phyloP scores from a whole-genome alignment of 2,329 filamentous ascomycete genomes.

The Blumeriella jaapii region DNA sequence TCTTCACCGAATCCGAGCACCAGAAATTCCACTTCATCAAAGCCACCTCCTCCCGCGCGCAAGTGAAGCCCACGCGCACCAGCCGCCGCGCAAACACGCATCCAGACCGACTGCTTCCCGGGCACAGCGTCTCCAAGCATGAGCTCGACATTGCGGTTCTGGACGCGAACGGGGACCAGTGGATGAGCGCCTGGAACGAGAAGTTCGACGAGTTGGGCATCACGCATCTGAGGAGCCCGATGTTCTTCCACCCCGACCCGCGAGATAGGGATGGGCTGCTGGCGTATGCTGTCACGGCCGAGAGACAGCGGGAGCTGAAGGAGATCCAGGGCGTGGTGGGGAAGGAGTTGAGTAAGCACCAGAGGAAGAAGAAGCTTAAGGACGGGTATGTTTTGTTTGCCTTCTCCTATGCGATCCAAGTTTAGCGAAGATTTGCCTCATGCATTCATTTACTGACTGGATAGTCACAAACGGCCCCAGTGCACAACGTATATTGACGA shows the following conservation, averaged over 20 bases:
- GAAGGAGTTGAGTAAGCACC: constrained; percentile 70
- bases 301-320: constrained; percentile 47
- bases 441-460: too few species aligned
- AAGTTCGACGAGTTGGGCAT: constrained; percentile 61
- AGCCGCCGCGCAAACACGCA: constrained; percentile 27
- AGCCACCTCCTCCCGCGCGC: constrained; percentile 30
- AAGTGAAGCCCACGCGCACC: constrained; percentile 28
- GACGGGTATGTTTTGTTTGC: constrained; percentile 31
- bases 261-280: constrained; percentile 62
- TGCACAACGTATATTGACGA: constrained; percentile 39
- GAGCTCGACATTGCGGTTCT: constrained; percentile 45
- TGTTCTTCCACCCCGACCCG: constrained; percentile 76
- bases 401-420: not conserved
- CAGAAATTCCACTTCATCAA: constrained; percentile 62
- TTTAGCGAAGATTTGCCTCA: too few species aligned
- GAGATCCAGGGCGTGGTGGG: constrained; percentile 68
- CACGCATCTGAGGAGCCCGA: constrained; percentile 60
- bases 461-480: constrained; percentile 7
- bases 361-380: constrained; percentile 49
- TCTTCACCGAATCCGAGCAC: constrained; percentile 72
- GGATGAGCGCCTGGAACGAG: constrained; percentile 61
- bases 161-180: constrained; percentile 49
- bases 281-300: constrained; percentile 51
- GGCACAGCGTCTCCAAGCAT: constrained; percentile 9
- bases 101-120: constrained; percentile 24